Evolutionary conservation across 1,284 basidiomycete species (phyloP).

Genomic region (Cutaneotrichosporon daszewskae): DNA sequence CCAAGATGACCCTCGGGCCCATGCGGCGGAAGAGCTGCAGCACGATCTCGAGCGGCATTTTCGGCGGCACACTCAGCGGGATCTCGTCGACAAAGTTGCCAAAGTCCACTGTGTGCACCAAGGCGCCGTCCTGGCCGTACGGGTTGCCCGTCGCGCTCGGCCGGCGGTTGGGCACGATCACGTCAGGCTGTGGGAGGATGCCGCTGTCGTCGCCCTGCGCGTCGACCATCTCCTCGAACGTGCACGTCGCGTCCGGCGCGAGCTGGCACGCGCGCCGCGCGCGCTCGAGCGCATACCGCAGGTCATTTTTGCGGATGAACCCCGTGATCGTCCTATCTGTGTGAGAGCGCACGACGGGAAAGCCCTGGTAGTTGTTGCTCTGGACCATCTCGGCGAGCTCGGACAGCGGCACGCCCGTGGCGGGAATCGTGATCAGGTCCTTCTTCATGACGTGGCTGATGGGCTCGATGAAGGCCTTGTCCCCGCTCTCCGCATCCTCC

Average conservation of each 20-base stretch:
- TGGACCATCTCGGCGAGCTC: conserved; percentile 69
- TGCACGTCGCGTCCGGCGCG: conserved; percentile 62
- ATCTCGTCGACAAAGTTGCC: conserved; percentile 94
- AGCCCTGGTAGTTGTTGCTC: conserved; percentile 75
- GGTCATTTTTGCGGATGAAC: conserved; percentile 79
- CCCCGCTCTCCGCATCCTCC: conserved; percentile 82
- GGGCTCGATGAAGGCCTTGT: conserved; percentile 81
- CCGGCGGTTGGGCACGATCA: conserved; percentile 26
- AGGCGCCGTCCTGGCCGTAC: conserved; percentile 10
- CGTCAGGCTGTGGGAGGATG: conserved; percentile 24
- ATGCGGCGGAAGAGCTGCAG: conserved; percentile 93
- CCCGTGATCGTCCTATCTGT: conserved; percentile 63
- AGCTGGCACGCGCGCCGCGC: conserved; percentile 60
- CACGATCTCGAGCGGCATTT: conserved; percentile 88
- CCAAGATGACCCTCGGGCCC: conserved; percentile 91
- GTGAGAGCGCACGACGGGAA: conserved; percentile 67
- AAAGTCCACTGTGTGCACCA: conserved; percentile 58
- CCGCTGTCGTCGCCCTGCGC: conserved; percentile 25
- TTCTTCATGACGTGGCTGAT: conserved; percentile 85
- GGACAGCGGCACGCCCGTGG: conserved; percentile 66
- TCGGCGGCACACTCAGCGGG: conserved; percentile 86
- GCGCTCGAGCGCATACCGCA: conserved; percentile 79
- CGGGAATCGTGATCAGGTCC: conserved; percentile 66
- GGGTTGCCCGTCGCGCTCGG: conserved; percentile 6
- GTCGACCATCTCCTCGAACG: conserved; percentile 53